These are phyloP conservation scores for Coprinellus aureogranulatus DNA, from an alignment of 768 basidiomycete genomes.

Conservation along the genomic window DNA sequence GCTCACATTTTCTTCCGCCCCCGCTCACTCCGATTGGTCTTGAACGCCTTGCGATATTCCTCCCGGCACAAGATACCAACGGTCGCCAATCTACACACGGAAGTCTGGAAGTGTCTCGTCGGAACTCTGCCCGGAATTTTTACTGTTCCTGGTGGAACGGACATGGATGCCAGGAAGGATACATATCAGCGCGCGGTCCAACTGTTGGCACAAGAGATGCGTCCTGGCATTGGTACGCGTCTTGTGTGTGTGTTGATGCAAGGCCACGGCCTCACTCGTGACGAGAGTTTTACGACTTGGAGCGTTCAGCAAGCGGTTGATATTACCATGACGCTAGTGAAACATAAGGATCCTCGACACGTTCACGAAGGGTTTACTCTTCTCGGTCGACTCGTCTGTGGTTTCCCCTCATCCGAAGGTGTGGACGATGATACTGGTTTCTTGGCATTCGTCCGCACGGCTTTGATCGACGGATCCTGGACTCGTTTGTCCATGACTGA, in stretches of 20 bases:
- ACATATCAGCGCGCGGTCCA: not conserved
- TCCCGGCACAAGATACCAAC: not conserved
- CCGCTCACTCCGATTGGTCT: not conserved
- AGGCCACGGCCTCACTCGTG: not conserved
- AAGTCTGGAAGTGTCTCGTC: conserved; percentile 1
- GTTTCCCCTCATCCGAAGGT: not conserved
- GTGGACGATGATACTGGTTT: not conserved
- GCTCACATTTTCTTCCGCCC: not conserved
- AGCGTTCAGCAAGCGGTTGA: not conserved
- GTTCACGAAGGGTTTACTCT: not conserved
- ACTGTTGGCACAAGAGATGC: not conserved
- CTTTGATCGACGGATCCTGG: not conserved
- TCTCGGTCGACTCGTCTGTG: not conserved
- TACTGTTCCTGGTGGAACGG: not conserved
- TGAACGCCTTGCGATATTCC: not conserved
- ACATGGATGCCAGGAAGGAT: not conserved
- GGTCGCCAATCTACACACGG: not conserved
- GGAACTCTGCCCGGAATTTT: not conserved
- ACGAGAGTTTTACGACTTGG: not conserved
- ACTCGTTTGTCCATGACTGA: not conserved
- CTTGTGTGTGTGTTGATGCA: not conserved
- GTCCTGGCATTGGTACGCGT: not conserved
- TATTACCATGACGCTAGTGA: not conserved
- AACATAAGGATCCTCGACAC: not conserved
- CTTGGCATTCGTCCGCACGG: not conserved